phyloP scores from a whole-genome alignment of 1,284 basidiomycete species.

The Leccinum solheimii region DNA sequence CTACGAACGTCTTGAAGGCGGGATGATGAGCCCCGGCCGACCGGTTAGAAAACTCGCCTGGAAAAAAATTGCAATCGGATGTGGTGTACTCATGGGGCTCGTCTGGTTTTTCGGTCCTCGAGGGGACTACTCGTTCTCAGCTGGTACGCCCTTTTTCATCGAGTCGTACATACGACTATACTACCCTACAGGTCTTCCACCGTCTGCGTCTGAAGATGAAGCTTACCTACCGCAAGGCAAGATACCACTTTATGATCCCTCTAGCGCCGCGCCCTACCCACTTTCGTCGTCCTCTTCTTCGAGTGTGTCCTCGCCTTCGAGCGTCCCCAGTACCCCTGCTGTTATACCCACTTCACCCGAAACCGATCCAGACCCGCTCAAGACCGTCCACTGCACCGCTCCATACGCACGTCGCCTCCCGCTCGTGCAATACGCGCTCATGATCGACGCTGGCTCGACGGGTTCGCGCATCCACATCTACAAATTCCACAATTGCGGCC shows the following conservation, averaged over 20 bases:
- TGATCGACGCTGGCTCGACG: conserved; percentile 98
- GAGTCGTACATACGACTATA: not conserved
- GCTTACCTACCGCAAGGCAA: conserved; percentile 21
- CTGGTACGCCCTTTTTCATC: conserved; percentile 16
- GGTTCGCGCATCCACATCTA: conserved; percentile 98
- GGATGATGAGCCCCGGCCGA: conserved; percentile 48
- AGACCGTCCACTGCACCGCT: conserved; percentile 65
- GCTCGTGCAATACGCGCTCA: conserved; percentile 90
- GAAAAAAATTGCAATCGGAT: conserved; percentile 67
- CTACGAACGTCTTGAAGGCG: conserved; percentile 66
- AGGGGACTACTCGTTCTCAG: conserved; percentile 20
- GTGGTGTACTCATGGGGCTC: conserved; percentile 52
- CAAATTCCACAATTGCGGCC: conserved; percentile 92
- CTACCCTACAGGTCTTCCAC: conserved; percentile 15
- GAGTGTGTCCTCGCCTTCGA: not conserved
- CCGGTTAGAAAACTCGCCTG: conserved; percentile 46
- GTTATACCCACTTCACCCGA: conserved; percentile 51
- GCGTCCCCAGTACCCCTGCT: not conserved
- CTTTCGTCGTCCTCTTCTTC: conserved; percentile 7
- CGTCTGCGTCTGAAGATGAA: conserved; percentile 23
- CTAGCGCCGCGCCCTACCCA: not conserved
- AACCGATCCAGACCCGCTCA: conserved; percentile 62
- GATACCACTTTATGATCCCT: conserved; percentile 14
- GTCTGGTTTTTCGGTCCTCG: conserved; percentile 67
- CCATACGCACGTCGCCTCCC: conserved; percentile 50